Evolutionary conservation across 176 grass and related monocot species (phyloP).

Genomic region (Neostapfia colusana): DNA sequence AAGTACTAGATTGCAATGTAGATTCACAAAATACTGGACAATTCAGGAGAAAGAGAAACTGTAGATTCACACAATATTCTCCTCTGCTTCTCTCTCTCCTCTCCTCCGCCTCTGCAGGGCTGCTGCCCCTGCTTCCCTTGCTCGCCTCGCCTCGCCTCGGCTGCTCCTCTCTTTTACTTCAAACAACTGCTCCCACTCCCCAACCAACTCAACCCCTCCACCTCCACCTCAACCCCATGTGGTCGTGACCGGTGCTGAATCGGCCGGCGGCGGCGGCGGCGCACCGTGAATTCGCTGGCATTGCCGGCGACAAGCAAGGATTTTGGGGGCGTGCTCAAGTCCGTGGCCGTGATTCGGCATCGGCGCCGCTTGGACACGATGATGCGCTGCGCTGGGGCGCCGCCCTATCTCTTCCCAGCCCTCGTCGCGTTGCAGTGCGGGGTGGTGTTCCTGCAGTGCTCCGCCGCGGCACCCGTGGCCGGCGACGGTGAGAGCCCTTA

Average conservation of each 20-base stretch:
- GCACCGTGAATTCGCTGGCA: too few relatives aligned
- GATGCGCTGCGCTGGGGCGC: conserved; percentile 18
- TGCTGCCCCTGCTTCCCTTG: conserved; percentile 9
- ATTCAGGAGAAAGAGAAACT: neutral
- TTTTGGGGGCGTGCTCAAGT: neutral
- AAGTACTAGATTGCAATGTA: too few relatives aligned
- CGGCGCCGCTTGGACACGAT: conserved; percentile 23
- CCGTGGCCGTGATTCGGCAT: neutral
- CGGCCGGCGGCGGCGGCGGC: neutral
- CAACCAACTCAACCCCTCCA: conserved; percentile 28
- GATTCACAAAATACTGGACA: too few relatives aligned
- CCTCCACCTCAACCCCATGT: conserved; percentile 9
- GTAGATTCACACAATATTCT: conserved; percentile 43
- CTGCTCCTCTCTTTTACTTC: conserved; percentile 39
- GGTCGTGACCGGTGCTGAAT: neutral
- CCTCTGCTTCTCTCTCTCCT: neutral
- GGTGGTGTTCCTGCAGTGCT: conserved; percentile 36
- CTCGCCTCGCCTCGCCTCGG: neutral
- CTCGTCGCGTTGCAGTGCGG: conserved; percentile 57
- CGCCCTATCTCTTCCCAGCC: conserved; percentile 4
- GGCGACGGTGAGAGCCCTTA: conserved; percentile 38
- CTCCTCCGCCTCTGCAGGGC: neutral
- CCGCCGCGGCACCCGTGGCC: conserved; percentile 6
- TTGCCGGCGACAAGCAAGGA: neutral
- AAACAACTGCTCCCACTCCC: conserved; percentile 35